Conservation (phyloP, 495 filamentous ascomycete genomes). For the Neurospora sp. region DNA sequence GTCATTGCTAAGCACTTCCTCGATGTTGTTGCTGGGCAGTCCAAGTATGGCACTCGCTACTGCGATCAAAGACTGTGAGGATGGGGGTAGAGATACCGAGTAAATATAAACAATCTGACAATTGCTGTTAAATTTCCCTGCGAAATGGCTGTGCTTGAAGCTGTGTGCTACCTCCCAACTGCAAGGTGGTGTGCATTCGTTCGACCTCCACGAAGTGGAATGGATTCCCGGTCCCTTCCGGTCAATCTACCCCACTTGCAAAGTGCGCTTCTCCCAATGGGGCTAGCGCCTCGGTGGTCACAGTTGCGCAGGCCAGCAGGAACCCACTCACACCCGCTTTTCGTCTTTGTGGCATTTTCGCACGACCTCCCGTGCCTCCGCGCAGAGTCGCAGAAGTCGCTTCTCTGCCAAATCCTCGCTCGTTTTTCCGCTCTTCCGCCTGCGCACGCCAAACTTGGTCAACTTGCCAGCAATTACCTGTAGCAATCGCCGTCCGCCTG, state of each 20-base stretch:
- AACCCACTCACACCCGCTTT: constrained; percentile 8
- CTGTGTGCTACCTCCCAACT: background rate
- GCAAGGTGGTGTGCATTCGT: background rate
- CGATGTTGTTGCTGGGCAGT: constrained; percentile 46
- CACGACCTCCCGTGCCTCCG: constrained; percentile 5
- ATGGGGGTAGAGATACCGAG: background rate
- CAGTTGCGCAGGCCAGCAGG: background rate
- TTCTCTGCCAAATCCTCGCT: background rate
- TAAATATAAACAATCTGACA: background rate
- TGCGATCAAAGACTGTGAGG: background rate
- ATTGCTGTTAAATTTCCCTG: background rate
- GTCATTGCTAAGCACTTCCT: constrained; percentile 51
- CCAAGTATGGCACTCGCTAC: constrained; percentile 40
- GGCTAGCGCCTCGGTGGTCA: constrained; percentile 5
- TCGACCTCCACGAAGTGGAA: background rate
- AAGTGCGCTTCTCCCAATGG: background rate
- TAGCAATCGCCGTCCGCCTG: background rate
- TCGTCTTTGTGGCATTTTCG: constrained; percentile 11
- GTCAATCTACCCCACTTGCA: background rate
- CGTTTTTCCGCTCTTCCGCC: constrained; percentile 1
- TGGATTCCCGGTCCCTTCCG: background rate
- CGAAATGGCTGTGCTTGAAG: background rate
- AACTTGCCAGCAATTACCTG: background rate
- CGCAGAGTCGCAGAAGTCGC: background rate
- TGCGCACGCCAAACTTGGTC: background rate